Conservation (phyloP, 2,329 filamentous ascomycete species). For the Zasmidium citrigriseum region DNA sequence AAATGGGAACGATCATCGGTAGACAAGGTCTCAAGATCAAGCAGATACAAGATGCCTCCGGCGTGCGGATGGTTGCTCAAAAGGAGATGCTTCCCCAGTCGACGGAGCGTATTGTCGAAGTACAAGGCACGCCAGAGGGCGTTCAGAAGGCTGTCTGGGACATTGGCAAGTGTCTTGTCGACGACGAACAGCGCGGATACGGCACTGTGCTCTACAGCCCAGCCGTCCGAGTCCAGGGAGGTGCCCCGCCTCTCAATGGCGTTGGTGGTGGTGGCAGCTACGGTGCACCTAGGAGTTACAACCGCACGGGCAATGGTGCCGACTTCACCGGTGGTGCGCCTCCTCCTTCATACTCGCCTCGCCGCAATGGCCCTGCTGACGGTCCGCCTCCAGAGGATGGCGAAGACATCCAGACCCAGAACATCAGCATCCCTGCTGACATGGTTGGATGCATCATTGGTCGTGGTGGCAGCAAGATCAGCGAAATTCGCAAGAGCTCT, state of each 20-base stretch:
- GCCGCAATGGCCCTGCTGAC: conserved; percentile 72
- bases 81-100: conserved; percentile 99
- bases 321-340: conserved; percentile 83
- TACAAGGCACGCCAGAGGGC: conserved; percentile 90
- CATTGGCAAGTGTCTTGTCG: conserved; percentile 96
- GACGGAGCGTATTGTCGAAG: conserved; percentile 95
- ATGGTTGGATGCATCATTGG: conserved; percentile 99
- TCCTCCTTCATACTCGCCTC: conserved; percentile 68
- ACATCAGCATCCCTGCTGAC: conserved; percentile 98
- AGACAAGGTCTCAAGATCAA: conserved; percentile 98
- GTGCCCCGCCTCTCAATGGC: conserved; percentile 53
- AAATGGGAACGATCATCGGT: conserved; percentile 99
- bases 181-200: conserved; percentile 96
- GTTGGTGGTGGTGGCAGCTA: conserved; percentile 54
- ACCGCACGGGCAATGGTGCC: conserved; percentile 91
- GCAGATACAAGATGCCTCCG: conserved; percentile 95
- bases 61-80: conserved; percentile 98
- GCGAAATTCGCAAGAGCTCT: conserved; percentile 95
- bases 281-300: conserved; percentile 64
- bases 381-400: conserved; percentile 86
- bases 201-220: conserved; percentile 98
- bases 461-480: conserved; percentile 92
- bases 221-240: conserved; percentile 78
- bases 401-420: conserved; percentile 97
- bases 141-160: conserved; percentile 98